Base-by-base conservation (phyloP, 2,329 filamentous ascomycete species). In the Fusarium denticulatum region DNA sequence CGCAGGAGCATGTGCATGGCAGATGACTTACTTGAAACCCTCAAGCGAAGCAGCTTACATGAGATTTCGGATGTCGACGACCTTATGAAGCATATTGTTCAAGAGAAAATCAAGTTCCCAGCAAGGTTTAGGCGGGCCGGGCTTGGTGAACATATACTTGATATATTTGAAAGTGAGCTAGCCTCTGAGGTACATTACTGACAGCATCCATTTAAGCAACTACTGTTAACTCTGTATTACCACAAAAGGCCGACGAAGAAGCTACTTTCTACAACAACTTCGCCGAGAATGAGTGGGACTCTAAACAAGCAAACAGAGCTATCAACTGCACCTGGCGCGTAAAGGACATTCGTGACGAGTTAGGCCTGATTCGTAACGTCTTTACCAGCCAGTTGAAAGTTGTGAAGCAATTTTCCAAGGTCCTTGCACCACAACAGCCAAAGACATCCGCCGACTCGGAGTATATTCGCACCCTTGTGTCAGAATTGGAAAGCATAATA, bases 371-470 rank as follows among this genome's bases (percentile, higher is more conserved):
- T 4, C 13, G 2, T 0, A 47, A 47, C 0, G 45, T 47, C 0
- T 47, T 32, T 6, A 0, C 0, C 0, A 28, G 28, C 0, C 45
- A 30, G 6, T 4, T 32, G 20, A 0, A 47, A 0, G 45, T 47
- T 16, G 9, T 47, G 2, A 12, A n/a, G 20, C 26, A 47, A 16
- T 32, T 47, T 11, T 0, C 13, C 26, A 47, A 15, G 4, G 20
- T 47, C 3, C 26, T 47, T 14, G 0, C 16, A 0, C n/a, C 43
- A 5, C 43, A 0, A 0, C 40, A 24, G 9, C 0, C n/a, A 24
- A 43, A 43, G 40, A 40, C 37, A 8, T 2, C 37, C 0, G 3
- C 1, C 6, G 40, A 43, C 9, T 1, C 9, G 40, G n/a, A 43
- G 0, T 43, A 43, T 1, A 16, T 16, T 0, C 9, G n/a, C 14